Base-by-base conservation (phyloP, 139 green algal species). In the Mychonastes homosphaera region DNA sequence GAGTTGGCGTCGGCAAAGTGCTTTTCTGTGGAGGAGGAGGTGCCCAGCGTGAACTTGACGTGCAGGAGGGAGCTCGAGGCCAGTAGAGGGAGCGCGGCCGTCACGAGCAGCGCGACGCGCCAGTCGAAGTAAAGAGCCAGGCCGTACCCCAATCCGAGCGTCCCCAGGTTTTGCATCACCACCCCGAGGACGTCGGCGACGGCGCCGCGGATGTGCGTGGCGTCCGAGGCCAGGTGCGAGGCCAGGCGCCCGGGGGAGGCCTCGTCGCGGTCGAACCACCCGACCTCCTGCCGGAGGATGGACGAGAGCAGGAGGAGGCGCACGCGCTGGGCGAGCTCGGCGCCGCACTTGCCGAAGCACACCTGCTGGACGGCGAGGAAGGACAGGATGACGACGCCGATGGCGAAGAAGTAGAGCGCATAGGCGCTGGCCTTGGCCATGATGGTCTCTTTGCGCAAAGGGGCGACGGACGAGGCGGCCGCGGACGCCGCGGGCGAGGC, bases 1-100 rank as follows among this genome's bases (percentile, higher is more conserved):
- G 83, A 71, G 62, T 90, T 89, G 64, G 85, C 78, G 13, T 30
- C 46, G 4, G 73, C 69, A 70, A 80, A 89, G 29, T 81, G 41
- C 69, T 87, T 65, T 30, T 76, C 49, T 24, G 45, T 44, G 50
- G 63, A 48, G 10, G 6, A 55, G 12, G 28, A 60, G 53, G 70
- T 62, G 46, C 74, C 75, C 26, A 72, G 54, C 32, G 78, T 73
- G 52, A 85, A 76, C 60, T 74, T 79, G 29, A 75, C 63, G 18
- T 78, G 52, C 58, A 67, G 18, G 24, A 24, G 32, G 27, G 32
- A 5, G 21, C 47, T 56, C 18, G 65, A 28, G 23, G 56, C 56
- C 16, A 64, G 53, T 30, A 70, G 33, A 23, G 63, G 63, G 27
- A 28, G 47, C 16, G 40, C 40, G 7, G 21, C 61, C 32, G 61